phyloP scores from a whole-genome alignment of 805 yeast genomes.

The Starmerella bacillaris region DNA sequence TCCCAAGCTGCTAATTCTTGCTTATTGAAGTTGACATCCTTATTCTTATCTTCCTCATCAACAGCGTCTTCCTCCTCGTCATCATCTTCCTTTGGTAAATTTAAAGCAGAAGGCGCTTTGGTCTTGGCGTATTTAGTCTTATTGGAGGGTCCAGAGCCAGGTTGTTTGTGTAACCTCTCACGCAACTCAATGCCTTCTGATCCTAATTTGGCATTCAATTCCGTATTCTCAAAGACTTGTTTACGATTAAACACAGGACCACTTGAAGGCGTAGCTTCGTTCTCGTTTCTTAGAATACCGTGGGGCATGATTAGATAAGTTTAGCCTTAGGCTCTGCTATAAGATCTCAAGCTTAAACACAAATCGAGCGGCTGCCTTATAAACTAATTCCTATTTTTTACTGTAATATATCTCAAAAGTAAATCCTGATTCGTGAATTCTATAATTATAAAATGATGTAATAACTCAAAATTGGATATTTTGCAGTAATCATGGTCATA shows the following conservation, averaged over 20 bases:
- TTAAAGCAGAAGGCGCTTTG: slow-evolving; percentile 16
- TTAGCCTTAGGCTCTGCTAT: too few species aligned
- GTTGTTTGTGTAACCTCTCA: slow-evolving; percentile 4
- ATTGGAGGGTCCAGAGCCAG: slow-evolving; percentile 2
- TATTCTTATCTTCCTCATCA: slow-evolving; percentile 4
- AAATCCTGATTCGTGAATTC: too few species aligned
- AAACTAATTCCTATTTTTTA: too few species aligned
- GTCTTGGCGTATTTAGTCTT: slow-evolving; percentile 16
- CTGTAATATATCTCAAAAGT: too few species aligned
- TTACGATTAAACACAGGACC: slow-evolving; percentile 38
- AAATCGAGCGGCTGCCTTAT: too few species aligned
- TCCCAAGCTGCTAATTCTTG: slow-evolving; percentile 15
- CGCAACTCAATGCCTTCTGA: slow-evolving; percentile 15
- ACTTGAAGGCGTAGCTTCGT: neutral
- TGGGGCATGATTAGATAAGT: slow-evolving; percentile 6
- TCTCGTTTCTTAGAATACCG: slow-evolving; percentile 12
- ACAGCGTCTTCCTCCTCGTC: slow-evolving; percentile 12
- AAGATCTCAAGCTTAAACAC: too few species aligned
- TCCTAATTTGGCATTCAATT: slow-evolving; percentile 38
- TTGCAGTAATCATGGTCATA: too few species aligned
- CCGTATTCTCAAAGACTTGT: slow-evolving; percentile 64
- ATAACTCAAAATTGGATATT: too few species aligned
- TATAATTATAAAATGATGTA: too few species aligned
- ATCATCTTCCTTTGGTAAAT: slow-evolving; percentile 5
- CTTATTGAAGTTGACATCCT: slow-evolving; percentile 14